Conservation (phyloP, 495 filamentous ascomycete genomes). For the Aspergillus wentii region DNA sequence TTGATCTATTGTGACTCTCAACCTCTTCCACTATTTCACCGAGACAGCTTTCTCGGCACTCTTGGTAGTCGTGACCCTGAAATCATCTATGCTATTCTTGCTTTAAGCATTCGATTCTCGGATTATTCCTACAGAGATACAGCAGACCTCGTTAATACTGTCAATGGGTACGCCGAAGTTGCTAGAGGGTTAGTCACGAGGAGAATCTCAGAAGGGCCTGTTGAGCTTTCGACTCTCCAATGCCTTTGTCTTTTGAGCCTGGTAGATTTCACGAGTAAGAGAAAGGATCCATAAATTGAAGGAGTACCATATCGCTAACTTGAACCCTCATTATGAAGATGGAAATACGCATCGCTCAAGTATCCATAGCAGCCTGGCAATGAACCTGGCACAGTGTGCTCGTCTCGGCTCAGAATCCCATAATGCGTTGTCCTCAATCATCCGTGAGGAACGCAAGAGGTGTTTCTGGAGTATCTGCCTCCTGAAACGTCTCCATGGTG, state of each 20-base stretch:
- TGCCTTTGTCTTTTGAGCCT: constrained; percentile 40
- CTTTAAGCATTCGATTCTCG: constrained; percentile 32
- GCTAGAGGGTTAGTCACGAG: constrained; percentile 37
- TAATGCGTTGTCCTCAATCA: constrained; percentile 6
- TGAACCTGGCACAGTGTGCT: constrained; percentile 42
- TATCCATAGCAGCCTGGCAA: constrained; percentile 42
- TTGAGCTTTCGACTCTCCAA: constrained; percentile 45
- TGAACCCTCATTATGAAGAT: no score
- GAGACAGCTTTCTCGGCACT: constrained; percentile 29
- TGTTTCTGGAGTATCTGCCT: constrained; percentile 49
- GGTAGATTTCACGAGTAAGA: constrained; percentile 43
- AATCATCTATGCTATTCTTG: constrained; percentile 37
- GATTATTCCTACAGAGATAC: constrained; percentile 10
- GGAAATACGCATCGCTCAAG: constrained; percentile 44
- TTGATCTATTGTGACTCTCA: constrained; percentile 42
- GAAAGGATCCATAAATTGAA: no score
- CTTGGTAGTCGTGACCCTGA: constrained; percentile 33
- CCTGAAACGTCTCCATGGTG: constrained; percentile 40
- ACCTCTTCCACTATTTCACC: constrained; percentile 40
- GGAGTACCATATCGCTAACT: no score
- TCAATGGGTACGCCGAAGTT: constrained; percentile 38
- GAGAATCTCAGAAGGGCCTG: constrained; percentile 37
- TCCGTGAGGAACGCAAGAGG: constrained; percentile 38
- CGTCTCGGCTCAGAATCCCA: constrained; percentile 33
- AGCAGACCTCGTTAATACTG: constrained; percentile 9